Evolutionary conservation across 176 grass and related monocot genomes (phyloP).

Genomic region (Triticum monococcum): DNA sequence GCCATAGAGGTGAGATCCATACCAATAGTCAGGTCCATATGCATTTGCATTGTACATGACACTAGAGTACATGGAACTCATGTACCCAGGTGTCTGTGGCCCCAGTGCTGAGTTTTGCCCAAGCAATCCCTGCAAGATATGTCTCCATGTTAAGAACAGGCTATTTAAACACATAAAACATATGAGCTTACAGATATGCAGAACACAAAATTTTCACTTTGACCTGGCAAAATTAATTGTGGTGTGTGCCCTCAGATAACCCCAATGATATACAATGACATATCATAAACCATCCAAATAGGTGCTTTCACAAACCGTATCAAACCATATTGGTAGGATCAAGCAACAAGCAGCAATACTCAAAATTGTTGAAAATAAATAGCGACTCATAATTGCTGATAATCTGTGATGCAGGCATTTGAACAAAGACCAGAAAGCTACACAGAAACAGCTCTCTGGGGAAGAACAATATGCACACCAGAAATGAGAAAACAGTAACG

Average conservation of each 20-base stretch:
- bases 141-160: neutral
- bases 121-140: conserved; percentile 28
- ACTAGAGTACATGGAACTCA: conserved; percentile 58
- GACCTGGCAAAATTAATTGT: neutral
- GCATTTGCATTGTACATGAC: conserved; percentile 57
- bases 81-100: conserved; percentile 31
- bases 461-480: conserved; percentile 2
- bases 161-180: neutral
- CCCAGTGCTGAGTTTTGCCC: neutral
- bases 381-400: neutral
- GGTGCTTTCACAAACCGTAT: neutral
- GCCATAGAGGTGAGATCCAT: conserved; percentile 57
- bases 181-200: neutral
- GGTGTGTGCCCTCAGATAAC: neutral
- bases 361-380: neutral
- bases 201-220: neutral
- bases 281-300: neutral
- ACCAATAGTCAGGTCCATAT: conserved; percentile 51
- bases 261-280: neutral
- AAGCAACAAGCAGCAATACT: neutral
- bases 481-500: conserved; percentile 7
- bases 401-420: neutral
- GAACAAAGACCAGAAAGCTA: conserved; percentile 1
- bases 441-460: neutral
- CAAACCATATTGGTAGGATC: neutral